A percentile compares a stretch with the other conserved stretches of the same genome.
phyloP scores from a whole-genome alignment of 768 basidiomycete genomes.

The Stropharia rugosoannulata region DNA sequence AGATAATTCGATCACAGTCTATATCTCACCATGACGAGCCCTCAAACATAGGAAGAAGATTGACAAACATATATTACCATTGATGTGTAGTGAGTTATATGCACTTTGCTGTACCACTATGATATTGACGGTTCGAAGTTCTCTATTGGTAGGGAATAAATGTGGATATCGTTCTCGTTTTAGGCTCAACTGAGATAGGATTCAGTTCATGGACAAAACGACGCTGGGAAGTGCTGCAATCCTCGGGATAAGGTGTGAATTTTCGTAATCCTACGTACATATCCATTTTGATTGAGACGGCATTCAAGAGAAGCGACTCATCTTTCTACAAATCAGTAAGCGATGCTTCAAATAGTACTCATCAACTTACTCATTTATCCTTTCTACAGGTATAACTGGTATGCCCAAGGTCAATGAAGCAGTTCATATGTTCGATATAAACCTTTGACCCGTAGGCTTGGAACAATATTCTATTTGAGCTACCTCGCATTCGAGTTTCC shows the following conservation, averaged over 20 bases:
- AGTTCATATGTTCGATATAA: background rate
- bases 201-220: conserved; percentile 81
- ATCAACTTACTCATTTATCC: background rate
- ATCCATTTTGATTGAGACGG: background rate
- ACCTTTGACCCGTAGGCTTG: conserved; percentile 46
- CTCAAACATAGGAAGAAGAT: conserved; percentile 50
- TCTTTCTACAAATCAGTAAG: conserved; percentile 65
- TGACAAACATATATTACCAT: conserved; percentile 62
- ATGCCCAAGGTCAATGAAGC: background rate
- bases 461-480: conserved; percentile 72
- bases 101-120: background rate
- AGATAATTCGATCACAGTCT: conserved; percentile 3
- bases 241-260: conserved; percentile 61
- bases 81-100: conserved; percentile 64
- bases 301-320: conserved; percentile 52
- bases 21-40: background rate
- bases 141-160: conserved; percentile 48
- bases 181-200: conserved; percentile 33
- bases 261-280: background rate
- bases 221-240: conserved; percentile 69
- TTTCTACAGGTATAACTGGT: conserved; percentile 63
- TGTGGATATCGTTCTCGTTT: background rate
- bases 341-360: background rate
- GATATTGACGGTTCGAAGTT: conserved; percentile 27
- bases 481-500: conserved; percentile 75